Base-by-base conservation (phyloP, 2,329 filamentous ascomycete species). In the Colletotrichum somersetense region DNA sequence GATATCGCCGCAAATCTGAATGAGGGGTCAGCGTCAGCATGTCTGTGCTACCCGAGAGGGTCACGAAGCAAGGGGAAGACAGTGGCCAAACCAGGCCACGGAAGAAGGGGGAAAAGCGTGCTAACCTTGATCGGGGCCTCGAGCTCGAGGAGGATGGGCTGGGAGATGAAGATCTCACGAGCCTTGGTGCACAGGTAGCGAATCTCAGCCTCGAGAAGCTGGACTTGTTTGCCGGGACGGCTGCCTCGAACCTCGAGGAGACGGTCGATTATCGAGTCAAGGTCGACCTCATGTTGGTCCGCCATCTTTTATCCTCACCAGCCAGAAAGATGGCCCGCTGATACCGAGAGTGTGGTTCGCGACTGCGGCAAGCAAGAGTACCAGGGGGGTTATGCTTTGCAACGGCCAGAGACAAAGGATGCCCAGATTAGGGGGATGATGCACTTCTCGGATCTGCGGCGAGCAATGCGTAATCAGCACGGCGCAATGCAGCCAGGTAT, bases 241-340 rank as follows among this genome's bases (percentile, higher is more conserved):
- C 95, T 98, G 82, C 96, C 96, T 85, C 96, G 93, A 82, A 98
- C 96, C 87, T 99, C 96, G 81, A 98, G 89, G 81, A 99, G 91
- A 85, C 96, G 91, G 85, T 98, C 96, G 88, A 99, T 98, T 91
- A 98, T 97, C 80, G 95, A 98, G 86, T 99, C 96, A 87, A 99
- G 90, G 87, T 98, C 96, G 86, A 98, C 94, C 86, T 98, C 96
- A 86, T 94, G 86, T 83, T 89, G 88, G 83, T 90, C 88, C 81
- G 88, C 87, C 91, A 86, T 92, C 81, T 79, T 86, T 75, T 76
- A 77, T 79, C 80, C 79, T 83, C 80, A 79, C 82, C 82, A 81
- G 81, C 81, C 81, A 81, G 78, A 77, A 77, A 73, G 79, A 81
- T 81, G 82, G 84, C 82, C 82, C 81, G 80, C 77, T 78, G 76